phyloP scores from a whole-genome alignment of 805 yeast genomes.

The Kodamaea hsintzibuensis region DNA sequence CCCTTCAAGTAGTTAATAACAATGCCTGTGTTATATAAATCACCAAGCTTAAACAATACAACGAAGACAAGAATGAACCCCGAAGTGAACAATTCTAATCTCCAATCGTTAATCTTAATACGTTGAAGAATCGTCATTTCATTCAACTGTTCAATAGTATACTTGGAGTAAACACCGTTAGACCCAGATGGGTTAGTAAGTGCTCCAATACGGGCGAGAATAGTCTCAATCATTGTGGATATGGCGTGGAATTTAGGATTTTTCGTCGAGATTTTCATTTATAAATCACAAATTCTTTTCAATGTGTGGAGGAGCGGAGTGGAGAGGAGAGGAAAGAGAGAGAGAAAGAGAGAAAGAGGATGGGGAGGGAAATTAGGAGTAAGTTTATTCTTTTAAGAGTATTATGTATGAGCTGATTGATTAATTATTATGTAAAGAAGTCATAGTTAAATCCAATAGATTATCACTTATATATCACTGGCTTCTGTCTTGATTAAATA shows the following conservation, averaged over 20 bases:
- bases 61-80: constrained; percentile 52
- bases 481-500: too few species aligned
- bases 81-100: constrained; percentile 61
- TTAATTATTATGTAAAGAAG: too few species aligned
- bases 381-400: too few species aligned
- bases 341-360: background rate
- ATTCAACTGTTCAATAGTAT: constrained; percentile 54
- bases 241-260: background rate
- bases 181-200: background rate
- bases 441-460: too few species aligned
- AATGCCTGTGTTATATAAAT: constrained; percentile 51
- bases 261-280: background rate
- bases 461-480: too few species aligned
- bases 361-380: background rate
- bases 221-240: background rate
- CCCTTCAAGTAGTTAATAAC: constrained; percentile 56
- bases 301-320: too few species aligned
- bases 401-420: too few species aligned
- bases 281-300: background rate
- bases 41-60: constrained; percentile 58
- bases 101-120: constrained; percentile 68
- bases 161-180: constrained; percentile 18
- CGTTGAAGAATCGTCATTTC: constrained; percentile 62
- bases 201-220: background rate
- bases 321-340: background rate